Evolutionary conservation across 2,329 filamentous ascomycete genomes (phyloP).

Genomic region (Arthrobotrys pseudoclavata): DNA sequence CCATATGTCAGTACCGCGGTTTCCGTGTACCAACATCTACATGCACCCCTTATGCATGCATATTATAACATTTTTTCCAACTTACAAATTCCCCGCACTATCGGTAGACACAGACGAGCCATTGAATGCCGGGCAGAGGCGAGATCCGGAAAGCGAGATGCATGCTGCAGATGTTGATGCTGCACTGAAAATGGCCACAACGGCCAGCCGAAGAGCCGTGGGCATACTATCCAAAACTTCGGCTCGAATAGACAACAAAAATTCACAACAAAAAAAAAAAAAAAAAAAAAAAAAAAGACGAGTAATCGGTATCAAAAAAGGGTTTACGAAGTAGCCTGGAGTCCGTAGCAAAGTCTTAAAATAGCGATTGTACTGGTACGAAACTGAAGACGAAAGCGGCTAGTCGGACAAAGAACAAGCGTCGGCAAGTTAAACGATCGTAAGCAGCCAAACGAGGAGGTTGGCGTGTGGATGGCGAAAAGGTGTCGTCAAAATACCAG

Average conservation of each 20-base stretch:
- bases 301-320: conserved; percentile 3
- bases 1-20: not conserved
- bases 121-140: conserved; percentile 66
- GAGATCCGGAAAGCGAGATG: conserved; percentile 66
- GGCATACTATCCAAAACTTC: conserved; percentile 45
- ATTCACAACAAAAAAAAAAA: conserved; percentile 1
- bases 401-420: conserved; percentile 35
- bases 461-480: conserved; percentile 30
- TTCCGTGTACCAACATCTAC: conserved; percentile 6
- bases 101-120: conserved; percentile 66
- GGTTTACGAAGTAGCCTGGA: conserved; percentile 13
- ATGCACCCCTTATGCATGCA: conserved; percentile 11
- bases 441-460: conserved; percentile 29
- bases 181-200: conserved; percentile 51
- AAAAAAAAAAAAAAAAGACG: conserved; percentile 9
- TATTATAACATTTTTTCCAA: conserved; percentile 27
- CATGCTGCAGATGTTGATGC: conserved; percentile 63
- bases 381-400: conserved; percentile 26
- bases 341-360: conserved; percentile 16
- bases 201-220: conserved; percentile 55
- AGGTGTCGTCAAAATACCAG: conserved; percentile 56
- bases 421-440: conserved; percentile 49
- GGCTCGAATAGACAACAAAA: conserved; percentile 15
- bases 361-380: conserved; percentile 31
- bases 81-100: conserved; percentile 63